These are phyloP conservation scores for Aegilops speltoides DNA, from an alignment of 176 grass and related monocot genomes.

Conservation along the genomic window DNA sequence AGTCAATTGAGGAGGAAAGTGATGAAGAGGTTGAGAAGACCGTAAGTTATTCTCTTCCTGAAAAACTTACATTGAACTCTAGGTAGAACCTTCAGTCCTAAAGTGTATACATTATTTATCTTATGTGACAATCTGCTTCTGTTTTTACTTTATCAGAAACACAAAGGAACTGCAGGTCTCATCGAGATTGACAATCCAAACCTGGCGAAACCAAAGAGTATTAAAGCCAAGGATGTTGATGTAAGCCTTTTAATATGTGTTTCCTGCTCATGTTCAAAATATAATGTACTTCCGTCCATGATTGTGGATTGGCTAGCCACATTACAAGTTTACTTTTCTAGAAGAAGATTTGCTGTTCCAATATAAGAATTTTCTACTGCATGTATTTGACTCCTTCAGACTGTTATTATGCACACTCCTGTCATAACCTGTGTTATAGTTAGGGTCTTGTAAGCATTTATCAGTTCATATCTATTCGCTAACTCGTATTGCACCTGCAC, in stretches of 20 bases:
- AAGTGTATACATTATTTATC: background rate
- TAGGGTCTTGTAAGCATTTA: background rate
- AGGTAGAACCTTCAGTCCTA: background rate
- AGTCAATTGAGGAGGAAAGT: constrained; percentile 55
- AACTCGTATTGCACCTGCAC: constrained; percentile 24
- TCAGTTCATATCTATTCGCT: background rate
- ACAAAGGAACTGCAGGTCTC: constrained; percentile 73
- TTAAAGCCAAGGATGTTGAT: constrained; percentile 83
- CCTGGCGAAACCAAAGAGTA: constrained; percentile 68
- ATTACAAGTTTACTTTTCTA: background rate
- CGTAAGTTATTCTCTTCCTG: constrained; percentile 37
- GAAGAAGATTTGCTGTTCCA: background rate
- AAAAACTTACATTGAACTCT: constrained; percentile 1
- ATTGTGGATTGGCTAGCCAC: background rate
- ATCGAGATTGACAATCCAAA: constrained; percentile 97
- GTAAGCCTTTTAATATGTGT: constrained; percentile 50
- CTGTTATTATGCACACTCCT: background rate
- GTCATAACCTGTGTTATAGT: background rate
- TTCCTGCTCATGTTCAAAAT: background rate
- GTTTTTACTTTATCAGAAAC: constrained; percentile 47
- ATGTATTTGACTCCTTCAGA: background rate
- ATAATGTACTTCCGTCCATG: background rate
- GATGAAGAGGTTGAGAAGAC: constrained; percentile 52
- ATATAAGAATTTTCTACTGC: background rate
- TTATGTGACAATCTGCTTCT: background rate